Percentiles rank a stretch among this genome's conserved stretches.
phyloP scores from a whole-genome alignment of 352 stramenopile species.

The Pythium aristosporum region DNA sequence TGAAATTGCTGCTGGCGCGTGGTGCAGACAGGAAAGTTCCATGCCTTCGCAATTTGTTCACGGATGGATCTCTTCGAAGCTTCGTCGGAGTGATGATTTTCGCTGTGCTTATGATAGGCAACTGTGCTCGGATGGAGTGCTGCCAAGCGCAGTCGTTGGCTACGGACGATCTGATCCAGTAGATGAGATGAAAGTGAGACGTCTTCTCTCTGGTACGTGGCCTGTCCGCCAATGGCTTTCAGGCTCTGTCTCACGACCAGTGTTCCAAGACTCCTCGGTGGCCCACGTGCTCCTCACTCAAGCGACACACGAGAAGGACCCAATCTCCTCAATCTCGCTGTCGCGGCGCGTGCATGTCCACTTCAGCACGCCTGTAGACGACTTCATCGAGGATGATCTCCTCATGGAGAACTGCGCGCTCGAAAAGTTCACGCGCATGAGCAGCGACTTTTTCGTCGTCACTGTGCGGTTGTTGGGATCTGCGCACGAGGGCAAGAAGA shows the following conservation, averaged over 20 bases:
- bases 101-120: constrained; percentile 28
- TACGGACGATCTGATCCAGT: constrained; percentile 39
- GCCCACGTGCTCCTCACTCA: constrained; percentile 22
- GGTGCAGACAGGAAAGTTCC: constrained; percentile 61
- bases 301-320: neutral
- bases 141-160: constrained; percentile 47
- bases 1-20: constrained; percentile 41
- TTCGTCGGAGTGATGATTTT: neutral
- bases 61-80: constrained; percentile 1
- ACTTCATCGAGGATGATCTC: constrained; percentile 67
- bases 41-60: neutral
- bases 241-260: neutral
- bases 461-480: constrained; percentile 7
- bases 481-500: neutral
- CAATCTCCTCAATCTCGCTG: neutral
- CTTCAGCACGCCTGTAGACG: constrained; percentile 64
- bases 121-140: constrained; percentile 45
- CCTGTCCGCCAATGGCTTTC: neutral
- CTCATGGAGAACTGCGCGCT: constrained; percentile 31
- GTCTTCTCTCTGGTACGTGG: constrained; percentile 50
- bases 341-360: constrained; percentile 47
- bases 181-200: constrained; percentile 66
- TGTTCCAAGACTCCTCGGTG: constrained; percentile 10
- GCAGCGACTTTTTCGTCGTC: constrained; percentile 40
- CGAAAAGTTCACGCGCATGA: constrained; percentile 39